phyloP scores from a whole-genome alignment of 305 asterid species.

The Fraxinus angustifolia region DNA sequence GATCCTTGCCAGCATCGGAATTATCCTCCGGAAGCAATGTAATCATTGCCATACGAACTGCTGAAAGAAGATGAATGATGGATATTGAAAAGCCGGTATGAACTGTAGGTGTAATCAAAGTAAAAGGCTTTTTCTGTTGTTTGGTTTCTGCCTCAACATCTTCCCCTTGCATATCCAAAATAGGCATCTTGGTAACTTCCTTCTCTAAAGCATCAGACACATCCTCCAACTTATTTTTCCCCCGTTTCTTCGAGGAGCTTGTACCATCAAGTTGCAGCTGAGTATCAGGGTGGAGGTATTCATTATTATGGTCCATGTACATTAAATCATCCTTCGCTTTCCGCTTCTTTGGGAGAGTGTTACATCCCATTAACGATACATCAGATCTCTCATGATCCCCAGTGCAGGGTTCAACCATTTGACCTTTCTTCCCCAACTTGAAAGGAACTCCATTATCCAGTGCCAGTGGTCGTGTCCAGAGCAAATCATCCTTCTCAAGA shows the following conservation, averaged over 20 bases:
- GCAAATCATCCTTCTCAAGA: constrained; percentile 52
- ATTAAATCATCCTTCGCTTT: constrained; percentile 57
- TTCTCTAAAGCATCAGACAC: constrained; percentile 40
- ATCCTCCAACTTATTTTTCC: constrained; percentile 58
- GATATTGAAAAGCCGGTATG: constrained; percentile 90
- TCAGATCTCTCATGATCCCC: constrained; percentile 54
- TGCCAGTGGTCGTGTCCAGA: constrained; percentile 47
- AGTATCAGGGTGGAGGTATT: constrained; percentile 40
- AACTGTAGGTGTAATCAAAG: constrained; percentile 77
- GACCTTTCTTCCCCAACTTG: constrained; percentile 65
- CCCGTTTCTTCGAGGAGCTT: constrained; percentile 55
- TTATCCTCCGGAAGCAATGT: constrained; percentile 74
- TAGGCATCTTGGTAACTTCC: constrained; percentile 53
- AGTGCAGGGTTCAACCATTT: constrained; percentile 42
- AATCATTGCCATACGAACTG: constrained; percentile 84
- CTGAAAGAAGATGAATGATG: constrained; percentile 89
- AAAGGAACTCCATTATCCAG: constrained; percentile 48
- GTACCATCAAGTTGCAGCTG: constrained; percentile 49
- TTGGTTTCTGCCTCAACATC: constrained; percentile 57
- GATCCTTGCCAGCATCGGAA: constrained; percentile 40
- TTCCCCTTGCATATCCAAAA: constrained; percentile 42
- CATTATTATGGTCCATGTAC: constrained; percentile 45
- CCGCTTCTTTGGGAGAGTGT: constrained; percentile 60
- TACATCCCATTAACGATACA: constrained; percentile 61
- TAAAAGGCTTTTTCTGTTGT: constrained; percentile 71